Percentiles rank a stretch among this genome's conserved stretches.
Conservation (phyloP, 306 rosid species). For the Castanea mollissima region DNA sequence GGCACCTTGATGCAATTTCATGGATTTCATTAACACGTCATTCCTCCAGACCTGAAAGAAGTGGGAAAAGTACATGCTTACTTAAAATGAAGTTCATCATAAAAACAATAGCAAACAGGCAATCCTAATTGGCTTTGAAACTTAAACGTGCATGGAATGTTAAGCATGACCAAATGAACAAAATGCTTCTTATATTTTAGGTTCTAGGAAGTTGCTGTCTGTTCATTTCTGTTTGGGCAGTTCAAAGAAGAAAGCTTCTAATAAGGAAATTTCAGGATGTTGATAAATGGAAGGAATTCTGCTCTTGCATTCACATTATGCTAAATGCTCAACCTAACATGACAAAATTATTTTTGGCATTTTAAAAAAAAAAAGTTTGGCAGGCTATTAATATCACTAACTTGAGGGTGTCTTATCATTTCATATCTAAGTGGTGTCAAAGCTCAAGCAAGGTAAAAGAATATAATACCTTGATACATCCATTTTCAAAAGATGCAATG, state of each 20-base stretch:
- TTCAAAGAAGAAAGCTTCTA: not conserved
- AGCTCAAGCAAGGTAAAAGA: constrained; percentile 27
- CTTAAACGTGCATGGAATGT: not conserved
- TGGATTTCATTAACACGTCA: constrained; percentile 53
- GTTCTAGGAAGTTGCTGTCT: not conserved
- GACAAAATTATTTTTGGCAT: not conserved
- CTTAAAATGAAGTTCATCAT: constrained; percentile 8
- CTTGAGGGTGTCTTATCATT: not conserved
- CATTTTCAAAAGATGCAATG: constrained; percentile 81
- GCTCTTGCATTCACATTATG: not conserved
- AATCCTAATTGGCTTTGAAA: not conserved
- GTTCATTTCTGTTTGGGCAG: not conserved
- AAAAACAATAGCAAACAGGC: not conserved
- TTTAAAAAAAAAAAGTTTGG: too few relatives aligned
- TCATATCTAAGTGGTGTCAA: constrained; percentile 14
- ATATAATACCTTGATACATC: constrained; percentile 64
- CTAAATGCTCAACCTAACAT: not conserved
- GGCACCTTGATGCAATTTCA: constrained; percentile 65
- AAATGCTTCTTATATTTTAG: not conserved
- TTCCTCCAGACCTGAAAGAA: constrained; percentile 79
- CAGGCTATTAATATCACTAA: not conserved
- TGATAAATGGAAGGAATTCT: not conserved
- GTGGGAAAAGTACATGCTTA: constrained; percentile 19
- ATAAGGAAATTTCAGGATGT: not conserved
- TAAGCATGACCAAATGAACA: not conserved